Evolutionary conservation across 2,329 filamentous ascomycete species (phyloP), one percentile per base, ranked within the genome.

Genomic region (Penicillium crustosum): DNA sequence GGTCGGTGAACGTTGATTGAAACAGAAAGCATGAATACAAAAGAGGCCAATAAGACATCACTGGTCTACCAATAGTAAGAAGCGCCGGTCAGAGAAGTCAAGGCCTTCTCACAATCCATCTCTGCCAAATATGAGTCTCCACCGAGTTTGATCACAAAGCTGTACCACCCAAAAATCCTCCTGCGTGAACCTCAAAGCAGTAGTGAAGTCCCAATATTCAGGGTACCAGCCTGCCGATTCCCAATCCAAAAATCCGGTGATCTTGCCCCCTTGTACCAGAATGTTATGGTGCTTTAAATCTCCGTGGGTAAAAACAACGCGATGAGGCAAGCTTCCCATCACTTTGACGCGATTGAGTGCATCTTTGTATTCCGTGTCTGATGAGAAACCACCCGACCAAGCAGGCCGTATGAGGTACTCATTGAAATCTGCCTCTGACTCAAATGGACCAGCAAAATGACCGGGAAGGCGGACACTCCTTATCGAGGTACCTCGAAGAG

Each of bases 361-460:
- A 48, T 66, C 53, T 19, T 70, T 56, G 48, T 70, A 71, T 53
- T 57, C 61, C 31, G 59, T 51, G 19, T 59, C 60, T 1, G 66
- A 67, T 55, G 47, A 39, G 47, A 70, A 69, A 13, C 60, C 61
- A 53, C 66, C 63, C 13, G 58, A 27, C 44, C 64, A 71, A 50
- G 68, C 39, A 6, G 63, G 53, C 53, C 54, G 58, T 29, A 72
- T 59, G 29, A 73, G 65, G 45, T 67, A 66, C 39, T 70, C 60
- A 50, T 72, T 68, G 43, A 74, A 66, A 7, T 71, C 66, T 31
- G 58, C 53, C 58, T 71, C 68, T 36, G 55, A 66, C 31, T 69
- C 60, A 52, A 67, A 70, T 10, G 70, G 70, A 35, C 68, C 69
- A 39, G 41, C 45, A 44, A 38, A 51, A 57, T 72, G 66, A 57